These are phyloP conservation scores for Arthrobotrys pseudoclavata DNA, from an alignment of 2,329 filamentous ascomycete species.

Conservation along the genomic window DNA sequence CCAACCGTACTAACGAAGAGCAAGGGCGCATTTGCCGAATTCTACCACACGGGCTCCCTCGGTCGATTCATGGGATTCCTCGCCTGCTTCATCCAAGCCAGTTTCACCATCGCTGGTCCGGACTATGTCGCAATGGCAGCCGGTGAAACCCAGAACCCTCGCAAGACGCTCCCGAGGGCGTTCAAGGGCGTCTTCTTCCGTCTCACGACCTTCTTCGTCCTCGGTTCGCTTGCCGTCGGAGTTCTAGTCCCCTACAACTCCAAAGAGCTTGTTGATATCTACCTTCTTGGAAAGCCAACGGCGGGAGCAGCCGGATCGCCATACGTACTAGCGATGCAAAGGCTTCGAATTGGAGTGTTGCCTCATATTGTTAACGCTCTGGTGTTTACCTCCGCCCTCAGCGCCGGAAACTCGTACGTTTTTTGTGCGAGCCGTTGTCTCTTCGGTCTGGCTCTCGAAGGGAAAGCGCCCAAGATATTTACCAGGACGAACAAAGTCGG, in stretches of 20 bases:
- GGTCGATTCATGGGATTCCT: slow-evolving; percentile 83
- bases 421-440: slow-evolving; percentile 79
- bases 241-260: slow-evolving; percentile 80
- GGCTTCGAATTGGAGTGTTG: slow-evolving; percentile 74
- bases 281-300: slow-evolving; percentile 73
- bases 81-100: slow-evolving; percentile 79
- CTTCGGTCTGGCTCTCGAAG: slow-evolving; percentile 75
- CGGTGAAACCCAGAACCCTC: slow-evolving; percentile 78
- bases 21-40: slow-evolving; percentile 76
- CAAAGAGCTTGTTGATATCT: slow-evolving; percentile 73
- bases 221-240: slow-evolving; percentile 79
- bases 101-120: slow-evolving; percentile 77
- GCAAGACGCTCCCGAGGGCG: slow-evolving; percentile 77
- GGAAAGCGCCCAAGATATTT: slow-evolving; percentile 75
- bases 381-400: slow-evolving; percentile 77
- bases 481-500: slow-evolving; percentile 74
- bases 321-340: slow-evolving; percentile 77
- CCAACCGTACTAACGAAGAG: background rate
- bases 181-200: slow-evolving; percentile 86
- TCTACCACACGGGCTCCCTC: slow-evolving; percentile 75
- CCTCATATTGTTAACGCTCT: slow-evolving; percentile 81
- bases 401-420: slow-evolving; percentile 77
- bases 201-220: slow-evolving; percentile 80
- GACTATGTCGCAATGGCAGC: slow-evolving; percentile 74
- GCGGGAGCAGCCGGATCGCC: slow-evolving; percentile 75